Evolutionary conservation across 2,329 filamentous ascomycete species (phyloP).

Genomic region (Fusarium staphyleae): DNA sequence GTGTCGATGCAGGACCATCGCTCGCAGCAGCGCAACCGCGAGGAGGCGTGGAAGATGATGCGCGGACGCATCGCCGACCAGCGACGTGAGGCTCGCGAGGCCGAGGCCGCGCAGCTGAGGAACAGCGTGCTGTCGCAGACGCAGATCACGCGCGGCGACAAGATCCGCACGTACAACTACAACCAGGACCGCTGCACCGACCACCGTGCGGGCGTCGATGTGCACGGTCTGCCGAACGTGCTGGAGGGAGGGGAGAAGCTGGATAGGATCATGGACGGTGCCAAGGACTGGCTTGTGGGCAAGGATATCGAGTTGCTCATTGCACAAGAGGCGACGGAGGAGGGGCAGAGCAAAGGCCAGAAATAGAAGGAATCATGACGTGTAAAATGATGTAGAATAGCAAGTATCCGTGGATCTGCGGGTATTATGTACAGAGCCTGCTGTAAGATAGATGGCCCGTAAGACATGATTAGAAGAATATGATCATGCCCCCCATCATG

Average conservation of each 20-base stretch:
- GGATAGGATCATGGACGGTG: constrained; percentile 78
- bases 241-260: constrained; percentile 75
- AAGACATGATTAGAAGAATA: constrained; percentile 7
- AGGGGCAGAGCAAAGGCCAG: constrained; percentile 20
- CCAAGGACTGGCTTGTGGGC: constrained; percentile 76
- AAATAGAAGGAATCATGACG: constrained; percentile 11
- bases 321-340: constrained; percentile 62
- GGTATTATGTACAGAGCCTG: constrained; percentile 28
- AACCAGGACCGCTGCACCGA: constrained; percentile 82
- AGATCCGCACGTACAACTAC: constrained; percentile 91
- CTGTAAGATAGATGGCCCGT: constrained; percentile 22
- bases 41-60: constrained; percentile 85
- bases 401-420: constrained; percentile 3
- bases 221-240: constrained; percentile 83
- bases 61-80: constrained; percentile 82
- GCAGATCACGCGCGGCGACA: constrained; percentile 88
- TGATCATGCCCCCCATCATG: constrained; percentile 15
- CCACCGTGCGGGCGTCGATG: constrained; percentile 80
- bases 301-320: constrained; percentile 77
- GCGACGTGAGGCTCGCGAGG: constrained; percentile 82
- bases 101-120: constrained; percentile 75
- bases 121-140: constrained; percentile 81
- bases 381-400: constrained; percentile 14
- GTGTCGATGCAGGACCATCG: constrained; percentile 93
- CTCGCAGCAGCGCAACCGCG: constrained; percentile 88